A percentile compares a stretch with the other conserved stretches of the same genome.
phyloP scores from a whole-genome alignment of 2,329 filamentous ascomycete genomes.

The Lomentospora prolificans region DNA sequence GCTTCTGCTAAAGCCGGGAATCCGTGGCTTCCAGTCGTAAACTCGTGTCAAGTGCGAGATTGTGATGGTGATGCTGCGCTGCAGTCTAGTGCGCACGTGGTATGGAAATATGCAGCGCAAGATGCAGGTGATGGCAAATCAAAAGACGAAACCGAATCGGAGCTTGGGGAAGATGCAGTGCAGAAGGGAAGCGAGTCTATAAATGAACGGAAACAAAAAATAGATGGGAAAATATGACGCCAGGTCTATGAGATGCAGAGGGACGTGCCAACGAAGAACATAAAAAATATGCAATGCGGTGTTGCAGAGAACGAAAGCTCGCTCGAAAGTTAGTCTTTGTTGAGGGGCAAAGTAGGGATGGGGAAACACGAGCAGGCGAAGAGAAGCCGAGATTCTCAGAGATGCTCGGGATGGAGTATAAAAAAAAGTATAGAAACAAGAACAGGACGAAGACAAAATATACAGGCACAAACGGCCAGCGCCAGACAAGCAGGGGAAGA shows the following conservation, averaged over 20 bases:
- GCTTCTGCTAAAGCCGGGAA: neutral
- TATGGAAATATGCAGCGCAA: neutral
- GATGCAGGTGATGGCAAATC: constrained; percentile 6
- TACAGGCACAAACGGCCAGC: neutral
- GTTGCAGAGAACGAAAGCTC: too few species aligned
- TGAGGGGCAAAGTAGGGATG: constrained; percentile 12
- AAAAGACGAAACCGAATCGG: neutral
- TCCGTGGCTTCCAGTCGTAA: neutral
- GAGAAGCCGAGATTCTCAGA: neutral
- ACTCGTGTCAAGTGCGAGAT: neutral
- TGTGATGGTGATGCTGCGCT: constrained; percentile 2
- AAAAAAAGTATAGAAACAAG: constrained; percentile 10
- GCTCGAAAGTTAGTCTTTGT: neutral
- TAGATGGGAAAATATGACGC: neutral
- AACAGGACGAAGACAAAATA: constrained; percentile 9
- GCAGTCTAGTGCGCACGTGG: constrained; percentile 4
- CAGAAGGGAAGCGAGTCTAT: neutral
- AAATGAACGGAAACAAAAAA: neutral
- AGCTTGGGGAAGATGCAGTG: too few species aligned
- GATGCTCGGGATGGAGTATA: neutral
- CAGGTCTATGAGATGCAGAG: constrained; percentile 6
- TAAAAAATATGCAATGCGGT: constrained; percentile 8
- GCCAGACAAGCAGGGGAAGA: constrained; percentile 1
- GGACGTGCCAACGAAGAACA: neutral
- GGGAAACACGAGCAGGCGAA: constrained; percentile 11